These are phyloP conservation scores for Plasmodium cynomolgi DNA, from an alignment of 169 alveolate genomes.

Conservation along the genomic window DNA sequence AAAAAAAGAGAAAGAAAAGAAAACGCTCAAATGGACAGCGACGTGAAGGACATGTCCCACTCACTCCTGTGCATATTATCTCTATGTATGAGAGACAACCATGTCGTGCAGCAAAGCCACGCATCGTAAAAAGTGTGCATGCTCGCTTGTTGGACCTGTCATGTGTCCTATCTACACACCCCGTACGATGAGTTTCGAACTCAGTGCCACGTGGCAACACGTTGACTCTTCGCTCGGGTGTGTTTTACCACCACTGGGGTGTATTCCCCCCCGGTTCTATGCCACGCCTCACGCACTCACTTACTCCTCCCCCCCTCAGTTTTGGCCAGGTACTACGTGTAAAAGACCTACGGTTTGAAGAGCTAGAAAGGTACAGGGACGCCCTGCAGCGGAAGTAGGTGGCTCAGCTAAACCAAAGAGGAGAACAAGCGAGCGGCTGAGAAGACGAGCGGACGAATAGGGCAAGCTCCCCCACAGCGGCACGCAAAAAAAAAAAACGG, in stretches of 20 bases:
- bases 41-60: not conserved
- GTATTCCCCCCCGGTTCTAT: not conserved
- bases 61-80: no score
- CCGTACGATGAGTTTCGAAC: not conserved
- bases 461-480: not conserved
- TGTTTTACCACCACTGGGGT: not conserved
- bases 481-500: not conserved
- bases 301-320: not conserved
- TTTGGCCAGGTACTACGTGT: constrained; percentile 41
- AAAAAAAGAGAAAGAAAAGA: not conserved
- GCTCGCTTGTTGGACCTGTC: not conserved
- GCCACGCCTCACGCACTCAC: not conserved
- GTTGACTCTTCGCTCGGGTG: not conserved
- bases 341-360: constrained; percentile 57
- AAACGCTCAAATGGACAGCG: not conserved
- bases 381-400: constrained; percentile 32
- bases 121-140: not conserved
- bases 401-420: not conserved
- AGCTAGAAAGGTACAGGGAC: constrained; percentile 43
- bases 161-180: not conserved
- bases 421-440: not conserved
- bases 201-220: not conserved
- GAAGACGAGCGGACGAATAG: not conserved
- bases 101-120: no score
- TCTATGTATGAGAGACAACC: no score